A percentile compares a stretch with the other conserved stretches of the same genome.
These are phyloP conservation scores for Beta vulgaris DNA, from an alignment of 148 eudicot genomes.

Conservation along the genomic window DNA sequence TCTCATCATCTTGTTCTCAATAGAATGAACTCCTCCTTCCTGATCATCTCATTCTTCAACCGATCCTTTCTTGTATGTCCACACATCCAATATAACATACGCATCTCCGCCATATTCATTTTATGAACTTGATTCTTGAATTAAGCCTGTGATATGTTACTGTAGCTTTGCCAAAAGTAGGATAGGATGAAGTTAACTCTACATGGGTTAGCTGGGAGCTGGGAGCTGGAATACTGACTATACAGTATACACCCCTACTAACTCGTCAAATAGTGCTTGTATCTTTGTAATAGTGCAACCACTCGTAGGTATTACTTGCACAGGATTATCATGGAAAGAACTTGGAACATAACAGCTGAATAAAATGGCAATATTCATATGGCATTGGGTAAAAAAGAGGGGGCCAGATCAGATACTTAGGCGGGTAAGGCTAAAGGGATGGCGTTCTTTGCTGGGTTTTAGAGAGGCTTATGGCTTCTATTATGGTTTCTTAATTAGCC, in stretches of 20 bases:
- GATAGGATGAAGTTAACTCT: not conserved
- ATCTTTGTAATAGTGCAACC: not conserved
- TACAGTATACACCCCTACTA: too few species aligned
- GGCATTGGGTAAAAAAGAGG: not conserved
- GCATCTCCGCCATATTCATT: too few species aligned
- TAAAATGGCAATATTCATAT: not conserved
- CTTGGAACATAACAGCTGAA: not conserved
- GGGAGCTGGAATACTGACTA: not conserved
- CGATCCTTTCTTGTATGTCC: too few species aligned
- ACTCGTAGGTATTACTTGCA: not conserved
- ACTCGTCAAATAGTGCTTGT: not conserved
- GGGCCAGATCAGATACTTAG: not conserved
- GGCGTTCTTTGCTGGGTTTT: not conserved
- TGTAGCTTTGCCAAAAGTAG: not conserved
- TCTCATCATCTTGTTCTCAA: too few species aligned
- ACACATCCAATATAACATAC: too few species aligned
- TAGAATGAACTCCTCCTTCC: too few species aligned
- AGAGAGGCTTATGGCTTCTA: not conserved
- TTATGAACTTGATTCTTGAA: too few species aligned
- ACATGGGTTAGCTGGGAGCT: not conserved
- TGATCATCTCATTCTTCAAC: too few species aligned
- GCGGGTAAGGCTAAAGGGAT: not conserved
- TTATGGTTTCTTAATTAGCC: not conserved
- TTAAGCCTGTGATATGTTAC: too few species aligned
- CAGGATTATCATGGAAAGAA: not conserved